Evolutionary conservation across 2,329 filamentous ascomycete species (phyloP), one percentile per base, ranked within the genome.

Genomic region (Hypoxylon sp.): DNA sequence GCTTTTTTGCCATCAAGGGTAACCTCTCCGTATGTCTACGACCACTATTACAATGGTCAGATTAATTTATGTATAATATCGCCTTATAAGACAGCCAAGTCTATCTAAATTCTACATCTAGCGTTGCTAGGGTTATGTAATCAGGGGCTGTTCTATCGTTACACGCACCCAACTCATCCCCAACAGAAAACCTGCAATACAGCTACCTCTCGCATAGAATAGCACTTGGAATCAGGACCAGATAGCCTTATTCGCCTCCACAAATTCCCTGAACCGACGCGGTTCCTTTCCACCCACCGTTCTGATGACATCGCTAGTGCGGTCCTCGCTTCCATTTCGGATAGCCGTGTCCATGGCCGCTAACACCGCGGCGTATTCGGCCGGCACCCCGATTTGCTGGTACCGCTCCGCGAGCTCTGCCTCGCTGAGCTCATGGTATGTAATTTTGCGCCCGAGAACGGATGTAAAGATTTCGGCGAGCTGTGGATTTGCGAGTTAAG

Each of bases 301-400:
- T 19, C 77, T 54, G 1, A 83, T 75, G 17, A 75, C 75, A 51
- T 80, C 78, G 60, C 79, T 80, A 8, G 75, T 75, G 24, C 77
- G 73, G 17, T 80, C 75, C 73, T 83, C 81, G 9, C 72, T 67
- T 1, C 81, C 79, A 31, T 76, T 71, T 60, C 76, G 78, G 68
- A 81, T 78, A 1, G 63, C 62, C 3, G 71, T 75, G 42, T 82
- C 80, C 72, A 82, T 65, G 1, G 54, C 67, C 5, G 75, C 76
- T 63, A 83, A 65, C 59, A 80, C 70, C 29, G 68, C 67, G 0
- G 80, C 78, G 56, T 78, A 80, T 3, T 77, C 70, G 29, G 69
- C 68, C 3, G 80, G 73, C 63, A 81, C 47, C 8, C 80, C 80
- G 29, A 70, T 63, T 5, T 17, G 22, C 26, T 57, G 24, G 39